Base-by-base conservation (phyloP, 768 basidiomycete genomes). In the Floccularia luteovirens region DNA sequence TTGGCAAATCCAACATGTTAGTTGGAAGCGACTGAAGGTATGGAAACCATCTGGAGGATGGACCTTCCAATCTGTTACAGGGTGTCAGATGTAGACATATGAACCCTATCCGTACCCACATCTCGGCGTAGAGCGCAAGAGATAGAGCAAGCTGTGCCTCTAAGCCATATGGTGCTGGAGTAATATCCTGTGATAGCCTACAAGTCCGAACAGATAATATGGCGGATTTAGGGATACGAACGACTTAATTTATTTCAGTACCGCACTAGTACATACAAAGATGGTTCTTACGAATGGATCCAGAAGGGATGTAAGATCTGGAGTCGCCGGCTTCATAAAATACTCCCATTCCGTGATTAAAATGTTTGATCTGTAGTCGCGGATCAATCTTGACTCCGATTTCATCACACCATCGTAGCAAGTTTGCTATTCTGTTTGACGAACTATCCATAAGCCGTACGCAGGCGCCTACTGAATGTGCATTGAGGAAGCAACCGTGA, bases 1-100 rank as follows among this genome's bases (percentile, higher is more conserved):
- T 44, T 24, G 81, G 79, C 23, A 84, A 64, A 42, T 77, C 74
- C 16, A 80, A 72, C 4, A 54, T 51, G 30, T 56, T 54, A 31
- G 51, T 43, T n/a, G 82, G 78, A 4, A 88, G 62, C 8, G 77
- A 77, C 47, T 80, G 73, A 4, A 88, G 52, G 58, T 87, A 88
- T 32, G 70, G 74, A 47, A 57, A 66, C 81, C 82, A 88, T 31
- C 62, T 63, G 6, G 84, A 86, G 19, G 41, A 38, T 33, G 53
- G 31, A 24, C 72, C 74, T 39, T 55, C 61, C 35, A 77, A 51
- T 42, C 82, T 85, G 45, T 38, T 36, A 39, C 32, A 23, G 28
- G 5, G 21, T 43, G 45, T 24, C 21, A 30, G 22, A 38, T 25
- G 17, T 45, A 36, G 24, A 31, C 17, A 27, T 28, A 34, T 8